These are phyloP conservation scores for Chlorella sorokiniana DNA, from an alignment of 139 green algal species.

Conservation along the genomic window DNA sequence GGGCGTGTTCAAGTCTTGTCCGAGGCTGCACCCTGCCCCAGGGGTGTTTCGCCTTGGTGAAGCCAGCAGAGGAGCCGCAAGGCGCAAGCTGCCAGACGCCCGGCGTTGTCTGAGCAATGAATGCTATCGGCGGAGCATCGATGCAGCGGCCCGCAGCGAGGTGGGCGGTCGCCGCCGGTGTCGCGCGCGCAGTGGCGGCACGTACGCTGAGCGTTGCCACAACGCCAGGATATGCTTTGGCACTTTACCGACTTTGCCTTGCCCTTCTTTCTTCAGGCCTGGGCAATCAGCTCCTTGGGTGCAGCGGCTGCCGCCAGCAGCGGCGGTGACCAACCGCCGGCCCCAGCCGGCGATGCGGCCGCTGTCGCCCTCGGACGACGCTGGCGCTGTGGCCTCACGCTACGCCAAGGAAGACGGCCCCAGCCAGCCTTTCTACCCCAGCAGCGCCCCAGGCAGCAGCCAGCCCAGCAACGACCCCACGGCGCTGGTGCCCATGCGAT, in stretches of 20 bases:
- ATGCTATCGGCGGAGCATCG: too few relatives aligned
- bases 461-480: neutral
- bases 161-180: too few relatives aligned
- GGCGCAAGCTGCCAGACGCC: too few relatives aligned
- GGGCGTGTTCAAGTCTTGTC: too few relatives aligned
- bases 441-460: neutral
- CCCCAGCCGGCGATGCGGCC: slow-evolving; percentile 10
- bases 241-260: neutral
- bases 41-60: too few relatives aligned
- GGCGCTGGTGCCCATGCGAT: slow-evolving; percentile 14
- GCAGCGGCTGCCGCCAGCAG: neutral
- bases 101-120: too few relatives aligned
- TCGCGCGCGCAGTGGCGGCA: too few relatives aligned
- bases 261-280: neutral
- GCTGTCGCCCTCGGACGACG: slow-evolving; percentile 1
- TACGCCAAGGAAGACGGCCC: neutral
- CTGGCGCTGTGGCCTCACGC: neutral
- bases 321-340: neutral
- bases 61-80: too few relatives aligned
- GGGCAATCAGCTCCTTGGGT: neutral
- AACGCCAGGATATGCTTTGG: too few relatives aligned
- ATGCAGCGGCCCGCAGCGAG: too few relatives aligned
- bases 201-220: too few relatives aligned
- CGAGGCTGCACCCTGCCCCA: too few relatives aligned
- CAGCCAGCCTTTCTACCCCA: neutral